A percentile compares a stretch with the other conserved stretches of the same genome.
These are phyloP conservation scores for Marvania coccoides DNA, from an alignment of 139 green algal species.

Conservation along the genomic window DNA sequence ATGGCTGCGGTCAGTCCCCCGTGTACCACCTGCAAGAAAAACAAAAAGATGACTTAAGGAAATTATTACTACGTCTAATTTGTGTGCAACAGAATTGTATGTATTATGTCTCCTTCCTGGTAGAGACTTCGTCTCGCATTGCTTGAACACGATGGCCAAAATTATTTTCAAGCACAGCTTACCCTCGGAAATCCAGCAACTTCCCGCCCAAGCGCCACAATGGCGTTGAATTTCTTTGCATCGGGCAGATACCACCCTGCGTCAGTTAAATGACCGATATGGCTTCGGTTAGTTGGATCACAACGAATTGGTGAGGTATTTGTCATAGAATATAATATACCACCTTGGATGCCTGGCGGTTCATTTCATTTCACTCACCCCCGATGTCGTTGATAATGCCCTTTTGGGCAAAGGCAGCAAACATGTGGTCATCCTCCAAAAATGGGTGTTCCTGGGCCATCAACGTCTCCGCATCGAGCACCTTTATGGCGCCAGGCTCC, in stretches of 20 bases:
- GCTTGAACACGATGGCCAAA: too few species aligned
- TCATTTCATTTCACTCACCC: constrained; percentile 39
- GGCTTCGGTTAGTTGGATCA: too few species aligned
- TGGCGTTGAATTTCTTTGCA: neutral
- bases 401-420: constrained; percentile 33
- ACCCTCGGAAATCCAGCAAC: constrained; percentile 3
- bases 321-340: too few species aligned
- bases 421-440: constrained; percentile 37
- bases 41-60: too few species aligned
- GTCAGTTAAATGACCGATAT: too few species aligned
- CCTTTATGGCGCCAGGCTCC: neutral
- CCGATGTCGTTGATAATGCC: constrained; percentile 45
- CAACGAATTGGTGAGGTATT: too few species aligned
- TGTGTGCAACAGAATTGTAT: too few species aligned
- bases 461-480: constrained; percentile 19
- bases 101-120: too few species aligned
- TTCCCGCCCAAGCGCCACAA: constrained; percentile 7
- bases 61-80: neutral
- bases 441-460: constrained; percentile 24
- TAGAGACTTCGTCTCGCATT: too few species aligned
- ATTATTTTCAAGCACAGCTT: neutral
- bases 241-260: too few species aligned
- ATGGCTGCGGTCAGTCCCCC: constrained; percentile 67
- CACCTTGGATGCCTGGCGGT: too few species aligned
- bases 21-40: constrained; percentile 59